Evolutionary conservation across 2,329 filamentous ascomycete genomes (phyloP), one percentile per base, ranked within the genome.

Genomic region (Scedosporium dehoogii): DNA sequence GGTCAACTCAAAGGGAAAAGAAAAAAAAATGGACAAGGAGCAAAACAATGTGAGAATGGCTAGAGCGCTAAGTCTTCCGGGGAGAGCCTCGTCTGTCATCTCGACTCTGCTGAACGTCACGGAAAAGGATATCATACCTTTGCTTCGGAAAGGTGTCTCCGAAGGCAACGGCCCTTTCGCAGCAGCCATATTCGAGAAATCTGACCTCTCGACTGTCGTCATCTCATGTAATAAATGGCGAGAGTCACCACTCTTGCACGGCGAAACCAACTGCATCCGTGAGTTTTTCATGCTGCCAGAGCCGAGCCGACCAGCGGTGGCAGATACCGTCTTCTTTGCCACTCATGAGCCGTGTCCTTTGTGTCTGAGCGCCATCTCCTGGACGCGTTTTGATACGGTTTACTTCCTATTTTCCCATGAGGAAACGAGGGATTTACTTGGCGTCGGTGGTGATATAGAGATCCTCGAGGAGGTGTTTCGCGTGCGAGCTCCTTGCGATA

Each of bases 201-300:
- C 70, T 1, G 69, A 68, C 16, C 76, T 84, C 6, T 53, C 66
- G 0, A 73, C 78, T 2, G 69, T 80, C 12, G 81, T 79, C 0
- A 76, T 81, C 4, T 76, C 81, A 6, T 84, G 81, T 56, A 85
- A 85, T 73, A 79, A 84, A 70, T 81, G 85, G 69, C 75, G 75
- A 9, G 70, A 69, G 0, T 84, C 82, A 3, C 82, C 82, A 1
- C 75, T 85, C 3, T 74, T 85, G 7, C 82, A 85, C 69, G 82
- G 82, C 64, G 82, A 85, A 66, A 83, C 85, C 69, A 82, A 84
- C 70, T 85, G 82, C 73, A 84, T 85, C 70, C 82, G 84, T 67
- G 72, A 78, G 41, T 85, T 85, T 73, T 85, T 82, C 71, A 14
- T 57, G 25, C 27, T 14, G 25, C 53, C 53, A 5, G 25, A 57